Conservation (phyloP, 176 grass and related monocot genomes). For the Aegilops speltoides region DNA sequence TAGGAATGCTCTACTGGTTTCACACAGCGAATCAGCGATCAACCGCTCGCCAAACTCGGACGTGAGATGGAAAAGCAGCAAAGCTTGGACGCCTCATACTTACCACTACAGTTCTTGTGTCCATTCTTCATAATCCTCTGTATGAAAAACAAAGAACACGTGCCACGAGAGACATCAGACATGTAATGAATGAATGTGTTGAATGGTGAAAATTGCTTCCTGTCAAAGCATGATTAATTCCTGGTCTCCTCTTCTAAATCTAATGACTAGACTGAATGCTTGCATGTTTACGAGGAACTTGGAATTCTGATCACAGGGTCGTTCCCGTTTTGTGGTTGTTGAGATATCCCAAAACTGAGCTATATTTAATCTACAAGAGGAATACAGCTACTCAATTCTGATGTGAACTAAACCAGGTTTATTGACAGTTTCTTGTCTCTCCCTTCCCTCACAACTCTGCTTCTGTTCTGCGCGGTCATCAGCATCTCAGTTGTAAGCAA, state of each 20-base stretch:
- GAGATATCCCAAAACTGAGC: not conserved
- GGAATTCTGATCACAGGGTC: not conserved
- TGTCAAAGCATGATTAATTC: not conserved
- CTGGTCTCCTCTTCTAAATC: not conserved
- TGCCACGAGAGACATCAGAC: too few relatives aligned
- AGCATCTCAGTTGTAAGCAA: not conserved
- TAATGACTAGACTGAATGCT: not conserved
- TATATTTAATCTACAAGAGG: too few relatives aligned
- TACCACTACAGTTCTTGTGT: not conserved
- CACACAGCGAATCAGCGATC: not conserved
- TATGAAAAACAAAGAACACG: too few relatives aligned
- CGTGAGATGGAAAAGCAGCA: not conserved
- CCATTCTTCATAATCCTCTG: not conserved
- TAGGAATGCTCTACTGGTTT: not conserved
- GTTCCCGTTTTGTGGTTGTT: not conserved
- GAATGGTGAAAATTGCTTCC: too few relatives aligned
- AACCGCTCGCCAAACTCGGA: not conserved
- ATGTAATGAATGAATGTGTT: too few relatives aligned
- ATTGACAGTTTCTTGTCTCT: too few relatives aligned
- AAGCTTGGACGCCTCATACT: not conserved
- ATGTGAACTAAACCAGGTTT: too few relatives aligned
- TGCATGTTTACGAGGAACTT: conserved; percentile 8
- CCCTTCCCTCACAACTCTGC: not conserved
- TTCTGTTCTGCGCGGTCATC: not conserved
- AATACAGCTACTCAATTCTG: too few relatives aligned